Evolutionary conservation across 2,329 filamentous ascomycete species (phyloP), one percentile per base, ranked within the genome.

Genomic region (Aspergillus aculeatus): DNA sequence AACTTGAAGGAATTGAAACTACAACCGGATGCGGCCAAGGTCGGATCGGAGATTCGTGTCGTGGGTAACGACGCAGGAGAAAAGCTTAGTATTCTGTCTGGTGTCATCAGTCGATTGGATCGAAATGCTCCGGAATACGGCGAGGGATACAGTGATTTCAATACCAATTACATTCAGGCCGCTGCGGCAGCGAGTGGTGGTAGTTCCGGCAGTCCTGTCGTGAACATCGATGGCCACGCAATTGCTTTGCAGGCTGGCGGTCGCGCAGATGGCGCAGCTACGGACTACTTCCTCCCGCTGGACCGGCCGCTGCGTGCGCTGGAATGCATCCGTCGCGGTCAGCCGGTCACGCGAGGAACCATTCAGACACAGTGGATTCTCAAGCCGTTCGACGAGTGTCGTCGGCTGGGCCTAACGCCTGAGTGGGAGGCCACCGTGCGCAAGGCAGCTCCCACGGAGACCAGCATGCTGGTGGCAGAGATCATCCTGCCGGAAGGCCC

Each of bases 1-100:
- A 88, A 90, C 10, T 84, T 99, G 24, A 86, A 88, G 41, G 89
- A 92, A 50, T 82, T 99, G 53, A 83, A 87, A 61, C 82, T 99
- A 56, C 86, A 91, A 62, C 95, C 95, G 1, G 92, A 96, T 67
- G 86, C 92, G 58, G 95, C 95, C 58, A 80, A 75, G 79, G 94
- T 99, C 56, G 95, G 95, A 57, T 87, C 91, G 14, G 95, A 99
- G 78, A 98, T 99, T 67, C 85, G 96, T 66, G 95, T 99, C 1
- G 95, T 99, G 5, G 95, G 95, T 79, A 99, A 99, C 76, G 95
- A 99, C 81, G 95, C 95, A 31, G 95, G 95, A 66, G 95, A 99
- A 76, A 99, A 99, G 79, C 86, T 99, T 67, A 97, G 92, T 81
- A 99, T 99, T 69, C 81, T 99, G 60, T 98, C 95, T 5, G 95